Conservation (phyloP, 331 rosid species). For the Arachis monticola region DNA sequence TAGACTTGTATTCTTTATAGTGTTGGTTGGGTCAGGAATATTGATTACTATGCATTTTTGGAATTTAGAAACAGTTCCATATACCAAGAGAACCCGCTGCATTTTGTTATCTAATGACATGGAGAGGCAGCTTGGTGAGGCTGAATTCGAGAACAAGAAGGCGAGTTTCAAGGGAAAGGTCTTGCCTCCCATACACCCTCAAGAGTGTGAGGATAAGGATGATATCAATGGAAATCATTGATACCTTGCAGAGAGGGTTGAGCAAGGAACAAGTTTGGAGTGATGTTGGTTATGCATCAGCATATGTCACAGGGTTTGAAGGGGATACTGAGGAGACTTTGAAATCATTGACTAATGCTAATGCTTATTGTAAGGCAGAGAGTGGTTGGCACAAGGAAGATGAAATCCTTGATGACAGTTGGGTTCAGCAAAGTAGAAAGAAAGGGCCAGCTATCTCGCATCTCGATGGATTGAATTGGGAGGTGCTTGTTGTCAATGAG, state of each 20-base stretch:
- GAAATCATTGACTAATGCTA: constrained; percentile 49
- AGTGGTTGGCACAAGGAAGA: constrained; percentile 65
- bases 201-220: constrained; percentile 69
- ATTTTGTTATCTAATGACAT: constrained; percentile 56
- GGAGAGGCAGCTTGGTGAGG: constrained; percentile 82
- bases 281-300: constrained; percentile 77
- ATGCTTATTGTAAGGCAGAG: constrained; percentile 44
- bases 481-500: constrained; percentile 75
- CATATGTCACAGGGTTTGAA: constrained; percentile 36
- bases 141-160: constrained; percentile 62
- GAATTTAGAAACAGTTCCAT: constrained; percentile 73
- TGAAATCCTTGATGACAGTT: constrained; percentile 75
- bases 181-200: constrained; percentile 79
- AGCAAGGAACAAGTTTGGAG: constrained; percentile 66
- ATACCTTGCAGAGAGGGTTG: constrained; percentile 77
- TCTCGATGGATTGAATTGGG: constrained; percentile 87
- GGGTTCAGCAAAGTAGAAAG: constrained; percentile 73
- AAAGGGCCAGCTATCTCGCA: constrained; percentile 69
- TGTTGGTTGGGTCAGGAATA: constrained; percentile 66
- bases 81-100: constrained; percentile 71
- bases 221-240: constrained; percentile 66
- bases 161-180: constrained; percentile 62
- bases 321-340: constrained; percentile 46
- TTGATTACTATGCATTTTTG: constrained; percentile 59
- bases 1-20: constrained; percentile 49